Conservation (phyloP, 768 basidiomycete genomes). For the Amanita subjunquillea region DNA sequence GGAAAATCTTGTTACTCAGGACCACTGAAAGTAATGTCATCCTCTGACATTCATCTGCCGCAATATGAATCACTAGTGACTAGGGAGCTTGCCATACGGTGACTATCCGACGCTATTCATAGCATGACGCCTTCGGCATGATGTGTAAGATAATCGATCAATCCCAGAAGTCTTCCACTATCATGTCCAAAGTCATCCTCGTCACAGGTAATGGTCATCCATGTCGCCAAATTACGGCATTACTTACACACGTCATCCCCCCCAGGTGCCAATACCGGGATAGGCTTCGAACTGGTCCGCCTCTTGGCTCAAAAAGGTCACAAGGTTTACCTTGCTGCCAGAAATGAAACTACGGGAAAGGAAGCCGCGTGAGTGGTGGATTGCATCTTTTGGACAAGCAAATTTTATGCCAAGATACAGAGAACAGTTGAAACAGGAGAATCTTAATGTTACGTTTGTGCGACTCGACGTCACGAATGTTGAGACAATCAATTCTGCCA, state of each 20-base stretch:
- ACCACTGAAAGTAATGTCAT: no score
- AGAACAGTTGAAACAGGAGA: constrained; percentile 21
- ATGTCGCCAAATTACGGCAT: no score
- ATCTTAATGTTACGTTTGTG: constrained; percentile 22
- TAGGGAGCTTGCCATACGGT: no score
- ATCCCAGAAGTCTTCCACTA: neutral
- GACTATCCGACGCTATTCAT: no score
- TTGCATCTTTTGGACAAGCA: neutral
- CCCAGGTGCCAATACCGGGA: constrained; percentile 33
- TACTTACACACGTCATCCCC: no score
- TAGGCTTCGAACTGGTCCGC: constrained; percentile 34
- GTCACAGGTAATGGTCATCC: constrained; percentile 21
- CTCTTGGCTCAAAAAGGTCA: constrained; percentile 32
- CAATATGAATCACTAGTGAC: no score
- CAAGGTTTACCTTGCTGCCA: constrained; percentile 32
- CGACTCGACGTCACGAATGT: constrained; percentile 25
- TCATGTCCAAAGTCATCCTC: constrained; percentile 26
- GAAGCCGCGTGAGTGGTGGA: constrained; percentile 26
- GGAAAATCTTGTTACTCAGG: no score
- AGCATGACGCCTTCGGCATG: no score
- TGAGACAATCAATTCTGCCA: neutral
- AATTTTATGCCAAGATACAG: constrained; percentile 8
- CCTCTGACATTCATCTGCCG: no score
- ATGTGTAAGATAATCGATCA: no score
- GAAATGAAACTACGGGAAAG: constrained; percentile 26